Evolutionary conservation across 1,284 basidiomycete species (phyloP).

Genomic region (Volvariella volvacea): DNA sequence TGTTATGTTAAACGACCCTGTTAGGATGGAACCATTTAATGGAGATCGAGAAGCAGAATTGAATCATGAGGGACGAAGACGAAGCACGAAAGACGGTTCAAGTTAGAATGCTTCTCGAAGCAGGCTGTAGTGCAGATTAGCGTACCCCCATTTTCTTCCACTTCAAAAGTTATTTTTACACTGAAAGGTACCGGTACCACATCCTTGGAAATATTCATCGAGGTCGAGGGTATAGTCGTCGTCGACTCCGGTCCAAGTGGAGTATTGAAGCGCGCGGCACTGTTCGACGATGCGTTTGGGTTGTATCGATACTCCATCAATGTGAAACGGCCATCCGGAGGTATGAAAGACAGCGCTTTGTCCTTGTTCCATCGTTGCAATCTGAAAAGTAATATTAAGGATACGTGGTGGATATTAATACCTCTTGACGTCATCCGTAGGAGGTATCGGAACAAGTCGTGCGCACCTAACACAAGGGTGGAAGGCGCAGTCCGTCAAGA

Average conservation of each 20-base stretch:
- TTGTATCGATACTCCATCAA: constrained; percentile 81
- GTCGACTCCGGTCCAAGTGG: constrained; percentile 17
- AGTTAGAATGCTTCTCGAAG: constrained; percentile 1
- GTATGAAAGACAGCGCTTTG: constrained; percentile 83
- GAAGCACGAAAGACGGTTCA: no score
- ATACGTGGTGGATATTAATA: constrained; percentile 1
- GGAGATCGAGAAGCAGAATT: not conserved
- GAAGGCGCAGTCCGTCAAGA: constrained; percentile 77
- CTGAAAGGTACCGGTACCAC: constrained; percentile 59
- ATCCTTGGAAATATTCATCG: constrained; percentile 28
- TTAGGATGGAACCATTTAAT: not conserved
- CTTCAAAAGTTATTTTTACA: constrained; percentile 53
- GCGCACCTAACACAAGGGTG: constrained; percentile 91
- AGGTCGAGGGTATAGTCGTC: constrained; percentile 11
- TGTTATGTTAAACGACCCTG: constrained; percentile 69
- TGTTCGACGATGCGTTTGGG: constrained; percentile 25
- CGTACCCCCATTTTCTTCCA: constrained; percentile 63
- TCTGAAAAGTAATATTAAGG: no score
- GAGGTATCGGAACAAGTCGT: constrained; percentile 1
- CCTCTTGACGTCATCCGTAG: not conserved
- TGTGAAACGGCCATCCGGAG: constrained; percentile 88
- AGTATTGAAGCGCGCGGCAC: constrained; percentile 20
- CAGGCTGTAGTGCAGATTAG: constrained; percentile 5
- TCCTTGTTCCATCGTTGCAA: constrained; percentile 78
- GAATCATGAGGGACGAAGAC: not conserved